Evolutionary conservation across 2,329 filamentous ascomycete species (phyloP).

Genomic region (Sclerotinia sclerotiorum): DNA sequence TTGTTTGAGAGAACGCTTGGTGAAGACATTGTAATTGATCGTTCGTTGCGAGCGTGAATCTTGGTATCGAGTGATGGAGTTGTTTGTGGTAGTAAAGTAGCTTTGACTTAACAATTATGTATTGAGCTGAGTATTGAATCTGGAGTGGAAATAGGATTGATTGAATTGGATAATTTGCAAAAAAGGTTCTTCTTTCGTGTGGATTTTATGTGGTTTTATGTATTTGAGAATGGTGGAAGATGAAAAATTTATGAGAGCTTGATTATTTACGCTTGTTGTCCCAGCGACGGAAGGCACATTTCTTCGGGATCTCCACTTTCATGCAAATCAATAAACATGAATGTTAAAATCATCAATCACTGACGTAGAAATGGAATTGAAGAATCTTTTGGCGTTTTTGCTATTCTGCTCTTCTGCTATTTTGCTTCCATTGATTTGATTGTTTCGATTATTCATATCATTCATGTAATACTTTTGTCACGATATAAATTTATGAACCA

Average conservation of each 20-base stretch:
- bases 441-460: not conserved
- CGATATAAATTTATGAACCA: not conserved
- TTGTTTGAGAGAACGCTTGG: conserved; percentile 60
- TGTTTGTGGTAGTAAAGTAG: not conserved
- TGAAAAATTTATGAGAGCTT: conserved; percentile 23
- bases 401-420: too few species aligned
- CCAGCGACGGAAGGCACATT: not conserved
- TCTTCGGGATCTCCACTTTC: conserved; percentile 17
- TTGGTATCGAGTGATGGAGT: not conserved
- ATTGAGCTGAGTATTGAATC: not conserved
- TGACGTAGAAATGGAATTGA: not conserved
- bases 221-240: conserved; percentile 10
- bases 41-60: conserved; percentile 7
- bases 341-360: not conserved
- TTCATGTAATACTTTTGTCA: not conserved
- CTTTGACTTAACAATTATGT: not conserved
- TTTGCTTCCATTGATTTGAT: not conserved
- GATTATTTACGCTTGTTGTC: conserved; percentile 19
- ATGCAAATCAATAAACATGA: not conserved
- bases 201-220: conserved; percentile 20
- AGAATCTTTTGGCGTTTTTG: too few species aligned
- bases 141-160: not conserved
- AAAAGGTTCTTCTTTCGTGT: too few species aligned
- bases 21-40: conserved; percentile 48
- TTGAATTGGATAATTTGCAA: not conserved